Percentiles rank a stretch among this genome's conserved stretches.
Conservation (phyloP, 495 filamentous ascomycete genomes). For the Daldinia caldariorum region DNA sequence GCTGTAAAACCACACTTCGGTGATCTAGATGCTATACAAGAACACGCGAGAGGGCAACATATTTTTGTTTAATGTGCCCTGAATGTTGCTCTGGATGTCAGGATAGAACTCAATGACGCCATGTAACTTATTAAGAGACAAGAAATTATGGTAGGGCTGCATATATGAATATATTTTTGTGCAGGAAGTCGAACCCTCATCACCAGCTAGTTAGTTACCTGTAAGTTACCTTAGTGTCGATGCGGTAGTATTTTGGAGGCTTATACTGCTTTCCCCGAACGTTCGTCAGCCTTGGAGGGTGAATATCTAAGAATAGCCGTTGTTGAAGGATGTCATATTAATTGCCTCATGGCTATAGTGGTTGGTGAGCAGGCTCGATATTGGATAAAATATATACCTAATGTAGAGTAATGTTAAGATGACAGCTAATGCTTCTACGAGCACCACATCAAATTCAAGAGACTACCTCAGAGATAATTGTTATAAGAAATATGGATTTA, state of each 20-base stretch:
- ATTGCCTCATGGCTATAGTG: background rate
- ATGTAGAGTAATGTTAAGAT: conserved; percentile 5
- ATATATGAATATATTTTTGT: conserved; percentile 16
- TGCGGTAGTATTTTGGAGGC: conserved; percentile 10
- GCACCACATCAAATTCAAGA: background rate
- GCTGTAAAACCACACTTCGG: conserved; percentile 23
- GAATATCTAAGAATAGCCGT: conserved; percentile 29
- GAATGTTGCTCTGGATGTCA: conserved; percentile 9
- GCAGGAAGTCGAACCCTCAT: background rate
- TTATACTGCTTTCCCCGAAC: conserved; percentile 1
- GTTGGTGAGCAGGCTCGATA: conserved; percentile 1
- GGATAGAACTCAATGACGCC: conserved; percentile 24
- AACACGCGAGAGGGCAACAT: background rate
- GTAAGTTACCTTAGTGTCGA: conserved; percentile 9
- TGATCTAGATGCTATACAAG: conserved; percentile 24
- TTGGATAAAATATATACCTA: conserved; percentile 4
- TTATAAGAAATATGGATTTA: background rate
- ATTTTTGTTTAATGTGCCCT: conserved; percentile 20
- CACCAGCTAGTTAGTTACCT: background rate
- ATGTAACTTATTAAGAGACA: conserved; percentile 34
- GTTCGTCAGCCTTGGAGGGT: conserved; percentile 16
- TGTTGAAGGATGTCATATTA: background rate
- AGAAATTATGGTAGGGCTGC: conserved; percentile 36
- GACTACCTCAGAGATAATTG: background rate
- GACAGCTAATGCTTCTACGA: background rate